Conservation (phyloP, 2,329 filamentous ascomycete species). For the Trichophyton mentagrophytes region DNA sequence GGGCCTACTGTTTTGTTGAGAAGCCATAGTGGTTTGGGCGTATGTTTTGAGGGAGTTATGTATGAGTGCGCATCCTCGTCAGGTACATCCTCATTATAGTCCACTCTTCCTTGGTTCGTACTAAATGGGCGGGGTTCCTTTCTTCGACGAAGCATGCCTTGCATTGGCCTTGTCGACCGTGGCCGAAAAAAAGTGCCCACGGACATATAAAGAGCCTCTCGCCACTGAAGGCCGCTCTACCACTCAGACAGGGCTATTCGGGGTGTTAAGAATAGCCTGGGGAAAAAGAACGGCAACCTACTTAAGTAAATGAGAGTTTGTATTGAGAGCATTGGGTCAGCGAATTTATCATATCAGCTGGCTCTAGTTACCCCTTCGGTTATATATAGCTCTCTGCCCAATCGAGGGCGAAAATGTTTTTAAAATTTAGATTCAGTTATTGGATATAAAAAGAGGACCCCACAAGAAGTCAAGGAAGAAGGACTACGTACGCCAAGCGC, state of each 20-base stretch:
- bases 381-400: not conserved
- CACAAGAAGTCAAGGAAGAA: not conserved
- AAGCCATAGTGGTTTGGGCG: slow-evolving; percentile 13
- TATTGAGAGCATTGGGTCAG: no score
- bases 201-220: not conserved
- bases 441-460: not conserved
- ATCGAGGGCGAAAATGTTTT: not conserved
- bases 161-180: not conserved
- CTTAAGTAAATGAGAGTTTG: no score
- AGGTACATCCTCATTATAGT: not conserved
- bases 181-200: not conserved
- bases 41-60: slow-evolving; percentile 28
- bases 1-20: slow-evolving; percentile 15
- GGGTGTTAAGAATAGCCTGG: not conserved
- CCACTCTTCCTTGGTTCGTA: not conserved
- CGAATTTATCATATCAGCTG: not conserved
- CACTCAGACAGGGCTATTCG: no score
- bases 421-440: not conserved
- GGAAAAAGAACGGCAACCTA: no score
- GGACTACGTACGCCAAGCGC: not conserved
- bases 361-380: not conserved
- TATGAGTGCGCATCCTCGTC: slow-evolving; percentile 24
- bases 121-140: not conserved
- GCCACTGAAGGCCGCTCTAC: not conserved
- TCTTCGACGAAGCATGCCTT: not conserved